Conservation (phyloP, 202 grass and related monocot species). For the Zizania palustris region DNA sequence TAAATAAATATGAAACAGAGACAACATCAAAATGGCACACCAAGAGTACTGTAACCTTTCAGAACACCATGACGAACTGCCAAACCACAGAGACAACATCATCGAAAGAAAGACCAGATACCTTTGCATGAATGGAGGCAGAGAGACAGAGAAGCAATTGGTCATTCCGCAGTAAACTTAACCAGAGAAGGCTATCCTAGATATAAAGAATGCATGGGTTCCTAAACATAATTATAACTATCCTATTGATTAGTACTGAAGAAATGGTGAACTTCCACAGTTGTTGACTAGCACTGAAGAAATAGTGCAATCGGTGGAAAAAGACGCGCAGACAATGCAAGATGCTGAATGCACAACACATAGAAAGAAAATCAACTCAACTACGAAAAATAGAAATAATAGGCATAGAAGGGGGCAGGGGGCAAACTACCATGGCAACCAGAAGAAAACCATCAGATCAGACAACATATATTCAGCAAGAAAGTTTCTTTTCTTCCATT, state of each 20-base stretch:
- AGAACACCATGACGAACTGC: not conserved
- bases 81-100: slow-evolving; percentile 1
- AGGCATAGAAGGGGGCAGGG: not conserved
- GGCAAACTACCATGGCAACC: slow-evolving; percentile 14
- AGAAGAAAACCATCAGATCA: slow-evolving; percentile 39
- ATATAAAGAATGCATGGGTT: not conserved
- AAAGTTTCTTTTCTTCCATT: slow-evolving; percentile 26
- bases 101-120: slow-evolving; percentile 23
- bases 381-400: not conserved
- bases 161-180: slow-evolving; percentile 4
- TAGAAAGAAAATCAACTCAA: not conserved
- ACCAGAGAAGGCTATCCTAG: not conserved
- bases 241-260: slow-evolving; percentile 11
- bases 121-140: not conserved
- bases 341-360: not conserved
- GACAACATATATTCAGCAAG: slow-evolving; percentile 44
- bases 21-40: slow-evolving; percentile 20
- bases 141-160: not conserved
- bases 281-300: not conserved
- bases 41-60: not conserved
- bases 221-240: not conserved
- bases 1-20: too few relatives aligned
- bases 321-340: not conserved
- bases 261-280: not conserved
- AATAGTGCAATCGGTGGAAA: not conserved